phyloP scores from a whole-genome alignment of 148 eudicot genomes.

The Spergularia marina region DNA sequence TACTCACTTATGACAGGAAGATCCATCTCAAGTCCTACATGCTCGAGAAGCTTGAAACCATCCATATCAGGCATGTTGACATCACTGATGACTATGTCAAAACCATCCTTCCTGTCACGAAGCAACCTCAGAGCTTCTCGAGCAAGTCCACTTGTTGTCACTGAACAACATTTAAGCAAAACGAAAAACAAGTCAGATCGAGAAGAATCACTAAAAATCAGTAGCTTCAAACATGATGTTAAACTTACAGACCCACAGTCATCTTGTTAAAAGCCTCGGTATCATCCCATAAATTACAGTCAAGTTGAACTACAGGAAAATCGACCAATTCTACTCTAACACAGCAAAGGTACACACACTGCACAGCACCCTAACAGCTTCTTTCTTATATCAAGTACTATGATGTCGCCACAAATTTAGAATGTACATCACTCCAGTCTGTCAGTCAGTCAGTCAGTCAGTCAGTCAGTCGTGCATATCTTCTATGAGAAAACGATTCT shows the following conservation, averaged over 20 bases:
- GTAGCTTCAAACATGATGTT: not conserved
- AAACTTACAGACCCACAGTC: too few relatives aligned
- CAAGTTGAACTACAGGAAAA: too few relatives aligned
- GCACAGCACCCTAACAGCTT: not conserved
- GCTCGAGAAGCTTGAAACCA: conserved; percentile 96
- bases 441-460: conserved; percentile 3
- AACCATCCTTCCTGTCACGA: conserved; percentile 86
- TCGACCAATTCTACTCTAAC: not conserved
- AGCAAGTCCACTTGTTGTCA: conserved; percentile 89
- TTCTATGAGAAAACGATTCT: conserved; percentile 13
- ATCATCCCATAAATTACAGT: too few relatives aligned
- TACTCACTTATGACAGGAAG: conserved; percentile 93
- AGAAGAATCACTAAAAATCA: not conserved
- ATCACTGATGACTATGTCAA: conserved; percentile 94
- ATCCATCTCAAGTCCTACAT: conserved; percentile 98
- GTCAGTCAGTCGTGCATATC: not conserved
- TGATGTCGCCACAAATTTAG: not conserved
- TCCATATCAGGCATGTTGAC: conserved; percentile 99
- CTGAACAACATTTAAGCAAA: conserved; percentile 39
- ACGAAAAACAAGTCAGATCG: conserved; percentile 15
- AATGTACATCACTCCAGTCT: not conserved
- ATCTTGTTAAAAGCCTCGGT: too few relatives aligned
- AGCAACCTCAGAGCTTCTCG: conserved; percentile 79
- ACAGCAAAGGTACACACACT: not conserved
- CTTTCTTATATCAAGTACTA: not conserved